Percentiles rank a stretch among this genome's conserved stretches.
These are phyloP conservation scores for Sporormia fimetaria DNA, from an alignment of 495 filamentous ascomycete genomes.

Conservation along the genomic window DNA sequence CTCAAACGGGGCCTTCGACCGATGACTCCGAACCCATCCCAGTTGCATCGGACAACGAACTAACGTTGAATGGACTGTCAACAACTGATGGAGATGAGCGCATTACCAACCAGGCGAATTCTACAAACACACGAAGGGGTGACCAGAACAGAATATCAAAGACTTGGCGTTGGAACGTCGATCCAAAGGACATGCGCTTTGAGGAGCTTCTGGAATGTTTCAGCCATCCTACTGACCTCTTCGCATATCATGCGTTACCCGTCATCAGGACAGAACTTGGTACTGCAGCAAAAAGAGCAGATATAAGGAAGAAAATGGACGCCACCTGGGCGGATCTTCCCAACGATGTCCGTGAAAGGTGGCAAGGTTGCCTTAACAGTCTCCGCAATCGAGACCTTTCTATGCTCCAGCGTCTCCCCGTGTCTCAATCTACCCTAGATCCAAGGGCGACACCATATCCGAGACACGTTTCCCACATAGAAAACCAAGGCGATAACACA, in stretches of 20 bases:
- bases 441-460: not conserved
- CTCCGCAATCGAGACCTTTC: slow-evolving; percentile 3
- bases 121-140: no score
- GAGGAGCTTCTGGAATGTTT: slow-evolving; percentile 1
- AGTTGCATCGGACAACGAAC: no score
- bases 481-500: not conserved
- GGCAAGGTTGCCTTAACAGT: slow-evolving; percentile 4
- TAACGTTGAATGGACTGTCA: no score
- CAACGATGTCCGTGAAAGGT: not conserved
- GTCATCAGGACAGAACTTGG: slow-evolving; percentile 5
- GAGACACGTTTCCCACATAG: not conserved
- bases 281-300: not conserved
- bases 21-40: no score
- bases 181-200: not conserved
- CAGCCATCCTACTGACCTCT: slow-evolving; percentile 4
- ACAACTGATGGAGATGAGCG: no score
- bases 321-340: slow-evolving; percentile 1
- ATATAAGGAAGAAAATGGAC: slow-evolving; percentile 3
- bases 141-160: no score
- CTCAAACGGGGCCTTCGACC: no score
- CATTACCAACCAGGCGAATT: no score
- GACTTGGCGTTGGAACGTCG: slow-evolving; percentile 7
- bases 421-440: not conserved
- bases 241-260: slow-evolving; percentile 11
- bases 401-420: slow-evolving; percentile 6